Percentiles rank a stretch among this genome's conserved stretches.
These are phyloP conservation scores for Albatrellus sp. DNA, from an alignment of 1,284 basidiomycete species.

Conservation along the genomic window DNA sequence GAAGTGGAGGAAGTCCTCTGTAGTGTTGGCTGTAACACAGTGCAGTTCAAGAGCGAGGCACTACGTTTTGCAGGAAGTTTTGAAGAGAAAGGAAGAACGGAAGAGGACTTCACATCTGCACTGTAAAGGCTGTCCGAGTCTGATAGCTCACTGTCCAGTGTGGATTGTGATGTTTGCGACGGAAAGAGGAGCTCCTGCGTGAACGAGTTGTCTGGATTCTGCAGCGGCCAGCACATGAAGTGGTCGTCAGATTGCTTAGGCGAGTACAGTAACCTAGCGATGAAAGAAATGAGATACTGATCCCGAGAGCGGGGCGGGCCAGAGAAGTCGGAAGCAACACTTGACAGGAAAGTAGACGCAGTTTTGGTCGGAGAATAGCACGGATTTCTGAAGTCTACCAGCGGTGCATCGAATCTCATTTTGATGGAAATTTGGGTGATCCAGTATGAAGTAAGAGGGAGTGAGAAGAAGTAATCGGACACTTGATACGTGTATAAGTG, in stretches of 20 bases:
- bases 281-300: slow-evolving; percentile 10
- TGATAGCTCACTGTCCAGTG: neutral
- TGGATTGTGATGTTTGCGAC: slow-evolving; percentile 1
- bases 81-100: neutral
- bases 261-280: slow-evolving; percentile 8
- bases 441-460: no score
- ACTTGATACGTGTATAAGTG: no score
- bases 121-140: neutral
- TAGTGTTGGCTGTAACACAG: neutral
- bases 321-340: slow-evolving; percentile 3
- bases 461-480: no score
- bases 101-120: neutral
- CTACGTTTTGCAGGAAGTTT: slow-evolving; percentile 5
- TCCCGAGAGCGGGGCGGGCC: slow-evolving; percentile 8
- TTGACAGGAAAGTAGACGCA: slow-evolving; percentile 6
- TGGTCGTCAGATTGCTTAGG: neutral
- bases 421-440: no score
- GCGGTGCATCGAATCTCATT: slow-evolving; percentile 4
- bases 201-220: slow-evolving; percentile 1
- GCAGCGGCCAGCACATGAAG: slow-evolving; percentile 5
- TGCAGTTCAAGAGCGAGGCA: slow-evolving; percentile 5
- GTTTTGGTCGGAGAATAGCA: slow-evolving; percentile 6
- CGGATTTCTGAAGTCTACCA: slow-evolving; percentile 6
- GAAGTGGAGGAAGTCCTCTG: neutral
- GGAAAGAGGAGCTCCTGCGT: slow-evolving; percentile 1